Base-by-base conservation (phyloP, 805 yeast species). In the Metschnikowia sp. region DNA sequence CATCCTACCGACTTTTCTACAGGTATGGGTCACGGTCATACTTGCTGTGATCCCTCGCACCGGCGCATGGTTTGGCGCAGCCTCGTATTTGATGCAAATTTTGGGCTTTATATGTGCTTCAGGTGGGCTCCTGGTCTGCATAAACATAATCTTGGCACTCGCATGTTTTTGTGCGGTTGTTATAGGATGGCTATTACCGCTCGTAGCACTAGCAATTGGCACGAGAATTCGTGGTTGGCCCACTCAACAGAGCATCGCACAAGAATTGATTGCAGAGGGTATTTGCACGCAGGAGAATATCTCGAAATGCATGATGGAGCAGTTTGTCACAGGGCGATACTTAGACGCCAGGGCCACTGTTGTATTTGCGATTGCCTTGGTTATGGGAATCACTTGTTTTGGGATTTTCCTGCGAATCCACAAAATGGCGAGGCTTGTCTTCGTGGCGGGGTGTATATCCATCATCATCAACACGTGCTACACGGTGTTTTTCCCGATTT, bases 21-120 rank as follows among this genome's bases (percentile, higher is more conserved):
- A 62, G 42, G 51, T 62, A 2, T 66, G 69, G 67, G 41, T 46
- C 15, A 54, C 62, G 3, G 59, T 63, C 6, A 48, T 68, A 8
- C 36, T 67, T 13, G 46, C 56, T 9, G 53, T 64, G 4, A 56
- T 63, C 3, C 68, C 64, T 2, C 37, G 47, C 2, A 52, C 63
- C 1, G 54, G 59, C 38, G 39, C 36, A 19, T 68, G 71, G 71
- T 13, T 66, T 0, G 71, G 71, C 6, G 44, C 42, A 18, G 69
- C 66, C 3, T 52, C 64, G 3, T 68, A 58, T 47, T 51, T 68
- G 36, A 43, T 63, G 32, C 66, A 59, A 36, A 57, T 66, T 11
- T 50, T 66, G 22, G 66, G 63, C 2, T 63, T 65, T 39, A 57
- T 66, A 26, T 46, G 45, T 4, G 53, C 56, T 18, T 36, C 63